Base-by-base conservation (phyloP, 1,284 basidiomycete species). In the Agroathelia rolfsii region DNA sequence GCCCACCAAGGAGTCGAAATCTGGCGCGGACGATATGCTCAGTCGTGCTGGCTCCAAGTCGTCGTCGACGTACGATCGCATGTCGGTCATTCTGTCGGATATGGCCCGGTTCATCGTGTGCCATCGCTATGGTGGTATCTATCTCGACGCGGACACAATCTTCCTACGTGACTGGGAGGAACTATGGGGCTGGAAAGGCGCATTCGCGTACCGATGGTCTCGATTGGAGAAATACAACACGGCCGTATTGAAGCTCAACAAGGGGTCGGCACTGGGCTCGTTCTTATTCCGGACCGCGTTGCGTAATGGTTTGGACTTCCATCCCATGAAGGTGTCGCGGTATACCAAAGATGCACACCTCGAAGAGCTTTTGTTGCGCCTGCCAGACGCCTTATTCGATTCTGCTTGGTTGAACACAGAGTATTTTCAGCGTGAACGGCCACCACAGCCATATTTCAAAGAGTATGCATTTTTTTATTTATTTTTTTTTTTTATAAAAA, bases 101-200 rank as follows among this genome's bases (percentile, higher is more conserved):
- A 81, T 85, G 76, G 82, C 80, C 3, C 72, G 83, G 12, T 85
- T 85, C 52, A 70, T 85, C 28, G 59, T 87, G 2, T 81, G 77
- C 32, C 77, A 87, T 52, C 74, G 79, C 8, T 85, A 76, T 44
- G 83, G 83, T 12, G 83, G 83, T 3, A 73, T 82, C 35, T 87
- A 85, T 46, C 69, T 87, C 35, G 83, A 87, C 44, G 80, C 82
- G 3, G 82, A 85, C 50, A 85, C 79, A 2, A 66, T 87, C 37
- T 66, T 87, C 42, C 59, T 85, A 3, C 69, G 82, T 9, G 83
- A 87, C 51, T 87, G 83, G 83, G 81, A 84, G 53, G 82, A 85
- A 46, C 59, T 87, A 3, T 87, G 80, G 79, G 79, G 79, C 28
- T 85, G 77, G 72, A 70, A 73, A 36, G 81, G 81, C 11, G 78